These are phyloP conservation scores for Malus domestica DNA, from an alignment of 306 rosid species.

Conservation along the genomic window DNA sequence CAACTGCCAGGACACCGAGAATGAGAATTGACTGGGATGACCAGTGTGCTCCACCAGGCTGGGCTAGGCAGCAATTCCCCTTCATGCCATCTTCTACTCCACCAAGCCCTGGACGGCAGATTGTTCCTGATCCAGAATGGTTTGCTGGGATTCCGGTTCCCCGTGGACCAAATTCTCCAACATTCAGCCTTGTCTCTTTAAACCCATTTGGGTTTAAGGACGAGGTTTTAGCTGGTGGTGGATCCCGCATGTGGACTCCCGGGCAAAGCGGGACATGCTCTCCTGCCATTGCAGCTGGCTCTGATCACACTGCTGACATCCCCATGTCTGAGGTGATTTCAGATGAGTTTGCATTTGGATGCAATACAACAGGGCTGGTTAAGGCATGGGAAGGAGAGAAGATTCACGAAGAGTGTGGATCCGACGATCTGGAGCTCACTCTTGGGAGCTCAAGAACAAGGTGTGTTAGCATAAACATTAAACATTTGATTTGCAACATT, in stretches of 20 bases:
- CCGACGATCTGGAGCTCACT: constrained; percentile 90
- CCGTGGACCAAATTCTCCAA: constrained; percentile 65
- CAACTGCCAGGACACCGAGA: constrained; percentile 68
- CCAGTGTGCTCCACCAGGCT: constrained; percentile 36
- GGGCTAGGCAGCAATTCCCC: constrained; percentile 50
- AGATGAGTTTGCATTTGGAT: constrained; percentile 82
- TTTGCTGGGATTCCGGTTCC: constrained; percentile 65
- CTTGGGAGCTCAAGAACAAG: constrained; percentile 82
- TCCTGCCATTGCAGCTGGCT: constrained; percentile 69
- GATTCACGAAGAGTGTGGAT: constrained; percentile 64
- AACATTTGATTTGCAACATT: constrained; percentile 1
- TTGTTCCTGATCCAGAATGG: constrained; percentile 60
- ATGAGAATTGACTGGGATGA: constrained; percentile 53
- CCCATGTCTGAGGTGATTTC: constrained; percentile 69
- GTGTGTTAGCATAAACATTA: constrained; percentile 23
- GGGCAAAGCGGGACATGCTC: constrained; percentile 93
- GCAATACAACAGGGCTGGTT: constrained; percentile 54
- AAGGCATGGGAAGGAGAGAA: constrained; percentile 91
- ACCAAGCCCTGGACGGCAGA: constrained; percentile 74
- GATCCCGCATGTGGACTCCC: constrained; percentile 82
- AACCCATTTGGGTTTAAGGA: constrained; percentile 83
- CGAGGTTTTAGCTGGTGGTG: constrained; percentile 47
- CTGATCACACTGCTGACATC: constrained; percentile 67
- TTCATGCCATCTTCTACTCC: constrained; percentile 73
- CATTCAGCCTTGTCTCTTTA: constrained; percentile 68